Base-by-base conservation (phyloP, 345 rosid species). In the Populus ilicifolia region DNA sequence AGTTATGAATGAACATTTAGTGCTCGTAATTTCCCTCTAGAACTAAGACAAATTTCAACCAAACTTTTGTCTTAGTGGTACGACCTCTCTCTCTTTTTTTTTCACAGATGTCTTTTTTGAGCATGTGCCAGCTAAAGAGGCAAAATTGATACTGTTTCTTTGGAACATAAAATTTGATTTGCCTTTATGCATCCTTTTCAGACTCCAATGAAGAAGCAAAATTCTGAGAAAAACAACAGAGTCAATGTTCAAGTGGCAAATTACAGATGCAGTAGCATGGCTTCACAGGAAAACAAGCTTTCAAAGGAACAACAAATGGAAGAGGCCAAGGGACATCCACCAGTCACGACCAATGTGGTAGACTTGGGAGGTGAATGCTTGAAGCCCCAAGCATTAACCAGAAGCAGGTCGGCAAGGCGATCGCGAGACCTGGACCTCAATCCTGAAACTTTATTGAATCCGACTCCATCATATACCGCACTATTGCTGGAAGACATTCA, bases 401-500 rank as follows among this genome's bases (percentile, higher is more conserved):
- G 93, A 76, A 92, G 91, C 83, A 87, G 93, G 76, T 96, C 99
- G 5, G 81, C 91, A 4, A 90, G 98, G 84, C 79, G 83, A 35
- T 93, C 94, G 2, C 86, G 91, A 61, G 98, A 92, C 68, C 84
- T 93, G 30, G 96, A 91, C 64, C 69, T 88, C 78, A 87, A 88
- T 77, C 94, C 94, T 0, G 94, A 89, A 80, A 66, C 85, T 61
- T 52, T 83, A 62, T 69, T 86, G 71, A 86, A 85, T 79, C 87
- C 88, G 6, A 7, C 75, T 27, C 84, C 89, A 27, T 90, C 97
- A 39, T 96, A 93, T 74, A 88, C 97, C 1, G 79, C 91, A 5
- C 73, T 96, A 76, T 72, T 96, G 72, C 87, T 96, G 4, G 93
- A 96, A 77, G 99, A 96, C 78, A 96, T 96, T 81, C 97, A 96